Evolutionary conservation across 352 stramenopile species (phyloP).

Genomic region (Aphanomyces invadans): DNA sequence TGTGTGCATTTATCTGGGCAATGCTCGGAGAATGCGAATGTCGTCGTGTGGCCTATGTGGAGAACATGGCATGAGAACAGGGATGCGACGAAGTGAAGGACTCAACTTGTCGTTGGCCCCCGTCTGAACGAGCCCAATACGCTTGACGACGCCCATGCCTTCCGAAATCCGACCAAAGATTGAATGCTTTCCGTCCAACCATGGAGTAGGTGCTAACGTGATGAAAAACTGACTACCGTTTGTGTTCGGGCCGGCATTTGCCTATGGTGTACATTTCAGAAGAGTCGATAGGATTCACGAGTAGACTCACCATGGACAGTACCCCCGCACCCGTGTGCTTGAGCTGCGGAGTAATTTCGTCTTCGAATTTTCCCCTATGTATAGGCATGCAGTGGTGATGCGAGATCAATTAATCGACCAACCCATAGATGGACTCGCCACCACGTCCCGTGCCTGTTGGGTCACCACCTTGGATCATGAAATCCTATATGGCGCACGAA

Average conservation of each 20-base stretch:
- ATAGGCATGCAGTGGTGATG: too few species aligned
- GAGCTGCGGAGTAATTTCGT: slow-evolving; percentile 88
- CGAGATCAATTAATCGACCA: too few species aligned
- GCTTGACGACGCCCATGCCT: slow-evolving; percentile 91
- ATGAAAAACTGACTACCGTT: slow-evolving; percentile 94
- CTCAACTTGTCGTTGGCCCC: slow-evolving; percentile 84
- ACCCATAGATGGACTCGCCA: slow-evolving; percentile 90
- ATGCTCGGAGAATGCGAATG: slow-evolving; percentile 63
- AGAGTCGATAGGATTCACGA: not conserved
- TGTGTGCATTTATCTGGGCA: slow-evolving; percentile 28
- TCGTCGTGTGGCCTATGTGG: slow-evolving; percentile 58
- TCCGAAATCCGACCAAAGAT: slow-evolving; percentile 88
- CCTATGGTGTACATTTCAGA: slow-evolving; percentile 31
- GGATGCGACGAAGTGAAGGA: not conserved
- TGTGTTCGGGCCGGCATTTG: slow-evolving; percentile 86
- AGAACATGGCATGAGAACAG: slow-evolving; percentile 6
- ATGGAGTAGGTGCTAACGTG: slow-evolving; percentile 88
- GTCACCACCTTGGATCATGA: slow-evolving; percentile 96
- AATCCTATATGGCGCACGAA: slow-evolving; percentile 44
- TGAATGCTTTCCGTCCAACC: slow-evolving; percentile 92
- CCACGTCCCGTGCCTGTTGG: slow-evolving; percentile 89
- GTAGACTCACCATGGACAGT: slow-evolving; percentile 66
- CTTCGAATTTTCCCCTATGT: slow-evolving; percentile 90
- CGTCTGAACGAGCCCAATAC: slow-evolving; percentile 85
- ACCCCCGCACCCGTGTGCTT: slow-evolving; percentile 92